Base-by-base conservation (phyloP, 2,329 filamentous ascomycete species). In the Epichloe elymi region DNA sequence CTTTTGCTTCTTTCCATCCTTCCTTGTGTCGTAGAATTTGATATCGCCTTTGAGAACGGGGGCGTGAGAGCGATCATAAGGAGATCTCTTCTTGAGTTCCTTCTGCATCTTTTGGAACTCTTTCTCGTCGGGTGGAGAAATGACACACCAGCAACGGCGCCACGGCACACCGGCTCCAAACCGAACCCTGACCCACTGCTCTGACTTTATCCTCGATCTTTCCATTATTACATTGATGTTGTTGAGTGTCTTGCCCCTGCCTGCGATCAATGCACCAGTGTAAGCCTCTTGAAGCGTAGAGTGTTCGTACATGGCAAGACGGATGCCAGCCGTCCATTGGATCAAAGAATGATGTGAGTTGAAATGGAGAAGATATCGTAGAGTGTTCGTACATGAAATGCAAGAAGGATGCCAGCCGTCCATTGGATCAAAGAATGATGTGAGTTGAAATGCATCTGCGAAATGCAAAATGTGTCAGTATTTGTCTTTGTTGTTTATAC, bases 161-260 rank as follows among this genome's bases (percentile, higher is more conserved):
- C 93, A 98, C 0, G 91, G 90, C 10, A 93, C 95, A 45, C 93
- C 93, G 35, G 93, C 90, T 40, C 93, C 93, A 61, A 98, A 98
- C 53, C 93, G 79, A 48, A 98, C 93, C 55, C 93, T 79, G 17
- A 90, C 89, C 93, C 93, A 98, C 62, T 95, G 89, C 64, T 95
- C 89, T 40, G 86, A 80, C 59, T 82, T 84, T 59, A 87, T 78
- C 51, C 77, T 82, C 19, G 85, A 78, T 46, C 87, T 81, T 59
- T 94, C 88, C 78, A 97, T 86, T 57, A 98, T 91, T 26, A 82
- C 70, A 58, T 85, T 85, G 63, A 97, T 97, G 63, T 89, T 93
- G 71, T 96, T 96, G 50, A 98, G 68, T 1, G 71, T 69, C 65
- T 89, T 94, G 52, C 90, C 93, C 70, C 96, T 97, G 50, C 90